These are phyloP conservation scores for Moringa oleifera DNA, from an alignment of 345 rosid genomes.

Conservation along the genomic window DNA sequence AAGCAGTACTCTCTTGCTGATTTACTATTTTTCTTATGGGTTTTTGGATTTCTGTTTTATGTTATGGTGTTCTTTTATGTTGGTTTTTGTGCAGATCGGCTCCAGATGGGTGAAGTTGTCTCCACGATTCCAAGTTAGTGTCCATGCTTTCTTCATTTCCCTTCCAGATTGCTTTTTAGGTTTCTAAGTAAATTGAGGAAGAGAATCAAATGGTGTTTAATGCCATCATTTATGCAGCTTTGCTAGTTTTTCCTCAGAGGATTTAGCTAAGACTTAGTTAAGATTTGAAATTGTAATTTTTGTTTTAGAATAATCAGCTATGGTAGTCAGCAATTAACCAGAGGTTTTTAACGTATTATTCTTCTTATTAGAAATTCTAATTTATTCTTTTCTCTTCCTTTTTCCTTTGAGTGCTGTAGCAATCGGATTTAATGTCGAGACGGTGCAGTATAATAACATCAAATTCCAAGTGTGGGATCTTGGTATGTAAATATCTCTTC, in stretches of 20 bases:
- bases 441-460: conserved; percentile 89
- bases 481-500: conserved; percentile 33
- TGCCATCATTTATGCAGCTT: not conserved
- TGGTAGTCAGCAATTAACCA: no score
- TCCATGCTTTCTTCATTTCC: not conserved
- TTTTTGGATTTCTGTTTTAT: conserved; percentile 5
- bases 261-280: not conserved
- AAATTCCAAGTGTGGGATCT: conserved; percentile 94
- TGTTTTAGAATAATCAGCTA: not conserved
- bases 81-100: conserved; percentile 57
- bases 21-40: conserved; percentile 5
- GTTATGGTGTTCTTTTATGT: conserved; percentile 9
- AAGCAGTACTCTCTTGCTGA: conserved; percentile 1
- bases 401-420: conserved; percentile 41
- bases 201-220: not conserved
- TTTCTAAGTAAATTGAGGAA: not conserved
- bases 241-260: not conserved
- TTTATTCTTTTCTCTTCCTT: conserved; percentile 4
- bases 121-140: conserved; percentile 92
- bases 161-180: conserved; percentile 11
- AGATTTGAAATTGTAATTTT: not conserved
- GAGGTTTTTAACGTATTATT: not conserved
- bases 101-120: conserved; percentile 98
- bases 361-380: conserved; percentile 8
- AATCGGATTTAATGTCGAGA: conserved; percentile 96